These are phyloP conservation scores for Aspergillus taichungensis DNA, from an alignment of 495 filamentous ascomycete species.

Conservation along the genomic window DNA sequence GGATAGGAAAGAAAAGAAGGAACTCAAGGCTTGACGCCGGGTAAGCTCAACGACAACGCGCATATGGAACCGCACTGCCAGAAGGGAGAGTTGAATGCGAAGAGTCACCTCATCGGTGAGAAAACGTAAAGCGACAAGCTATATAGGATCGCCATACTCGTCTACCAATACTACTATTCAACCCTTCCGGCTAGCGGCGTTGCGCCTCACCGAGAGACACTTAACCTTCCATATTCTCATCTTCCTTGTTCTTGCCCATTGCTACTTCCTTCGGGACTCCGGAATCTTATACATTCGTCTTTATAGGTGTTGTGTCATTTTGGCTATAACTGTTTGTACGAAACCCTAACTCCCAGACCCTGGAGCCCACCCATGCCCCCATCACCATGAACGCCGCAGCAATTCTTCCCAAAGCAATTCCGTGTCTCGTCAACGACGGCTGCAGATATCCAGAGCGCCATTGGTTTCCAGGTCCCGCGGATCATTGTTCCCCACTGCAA, in stretches of 20 bases:
- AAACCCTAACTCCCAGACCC: slow-evolving; percentile 9
- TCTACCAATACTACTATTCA: no score
- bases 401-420: neutral
- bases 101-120: no score
- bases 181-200: no score
- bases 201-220: neutral
- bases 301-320: slow-evolving; percentile 56
- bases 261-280: neutral
- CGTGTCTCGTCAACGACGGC: neutral
- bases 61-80: no score
- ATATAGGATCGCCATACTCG: no score
- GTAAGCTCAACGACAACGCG: no score
- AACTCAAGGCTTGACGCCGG: no score
- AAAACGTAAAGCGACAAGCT: no score
- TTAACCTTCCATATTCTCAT: neutral
- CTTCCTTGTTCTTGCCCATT: neutral
- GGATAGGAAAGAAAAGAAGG: no score
- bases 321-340: slow-evolving; percentile 57
- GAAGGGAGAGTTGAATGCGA: no score
- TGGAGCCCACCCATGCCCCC: neutral
- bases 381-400: neutral
- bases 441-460: slow-evolving; percentile 1
- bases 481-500: slow-evolving; percentile 2
- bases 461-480: neutral
- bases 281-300: slow-evolving; percentile 24